Evolutionary conservation across 2,329 filamentous ascomycete species (phyloP).

Genomic region (Aspergillus phoenicis): DNA sequence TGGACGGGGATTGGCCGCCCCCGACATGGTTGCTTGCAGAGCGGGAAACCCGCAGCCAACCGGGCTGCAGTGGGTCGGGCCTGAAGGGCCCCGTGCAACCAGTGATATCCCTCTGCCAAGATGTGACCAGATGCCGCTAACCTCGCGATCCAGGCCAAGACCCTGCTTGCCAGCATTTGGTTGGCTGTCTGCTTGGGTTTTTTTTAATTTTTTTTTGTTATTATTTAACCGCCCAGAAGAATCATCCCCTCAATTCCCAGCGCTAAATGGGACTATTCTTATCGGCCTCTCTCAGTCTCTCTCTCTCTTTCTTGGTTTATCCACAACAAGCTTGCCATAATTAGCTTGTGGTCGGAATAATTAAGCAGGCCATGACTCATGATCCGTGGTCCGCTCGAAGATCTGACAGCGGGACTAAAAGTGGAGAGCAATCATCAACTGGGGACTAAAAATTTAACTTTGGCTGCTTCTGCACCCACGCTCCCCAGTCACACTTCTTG

Average conservation of each 20-base stretch:
- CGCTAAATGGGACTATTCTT: conserved; percentile 5
- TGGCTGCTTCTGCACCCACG: conserved; percentile 21
- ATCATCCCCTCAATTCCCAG: background rate
- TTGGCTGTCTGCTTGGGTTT: no score
- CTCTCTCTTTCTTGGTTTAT: background rate
- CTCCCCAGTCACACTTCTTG: conserved; percentile 21
- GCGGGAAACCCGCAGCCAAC: conserved; percentile 28
- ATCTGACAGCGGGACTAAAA: conserved; percentile 4
- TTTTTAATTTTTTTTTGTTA: no score
- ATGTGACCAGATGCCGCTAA: conserved; percentile 18
- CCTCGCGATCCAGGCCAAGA: conserved; percentile 2
- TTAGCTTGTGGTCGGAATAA: conserved; percentile 11
- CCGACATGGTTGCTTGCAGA: conserved; percentile 22
- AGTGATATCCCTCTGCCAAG: conserved; percentile 14
- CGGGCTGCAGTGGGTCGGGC: conserved; percentile 16
- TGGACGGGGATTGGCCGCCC: conserved; percentile 20
- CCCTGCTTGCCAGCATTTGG: background rate
- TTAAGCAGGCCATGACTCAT: background rate
- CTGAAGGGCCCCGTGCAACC: conserved; percentile 9
- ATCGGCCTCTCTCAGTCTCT: background rate
- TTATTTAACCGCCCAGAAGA: conserved; percentile 18
- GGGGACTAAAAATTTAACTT: conserved; percentile 9
- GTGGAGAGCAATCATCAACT: background rate
- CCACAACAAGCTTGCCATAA: conserved; percentile 6
- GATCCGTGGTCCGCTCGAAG: conserved; percentile 7